Percentiles rank a stretch among this genome's conserved stretches.
Conservation (phyloP, 768 basidiomycete species). For the Tylopilus rubrobrunneus region DNA sequence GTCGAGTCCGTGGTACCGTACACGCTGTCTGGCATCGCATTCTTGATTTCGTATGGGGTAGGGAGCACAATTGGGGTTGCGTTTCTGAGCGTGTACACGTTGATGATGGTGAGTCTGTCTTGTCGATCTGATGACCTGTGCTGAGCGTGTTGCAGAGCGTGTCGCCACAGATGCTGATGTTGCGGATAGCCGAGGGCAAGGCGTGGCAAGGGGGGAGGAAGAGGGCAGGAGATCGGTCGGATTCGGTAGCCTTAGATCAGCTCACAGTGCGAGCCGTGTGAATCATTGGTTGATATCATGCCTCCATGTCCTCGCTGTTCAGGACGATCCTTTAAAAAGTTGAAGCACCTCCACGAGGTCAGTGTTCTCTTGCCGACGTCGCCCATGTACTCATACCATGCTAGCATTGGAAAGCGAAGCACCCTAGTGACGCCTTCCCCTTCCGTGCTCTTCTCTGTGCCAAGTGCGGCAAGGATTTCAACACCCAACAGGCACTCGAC, state of each 20-base stretch:
- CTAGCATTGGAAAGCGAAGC: constrained; percentile 18
- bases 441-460: neutral
- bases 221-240: neutral
- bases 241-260: neutral
- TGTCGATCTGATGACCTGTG: neutral
- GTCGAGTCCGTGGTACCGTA: constrained; percentile 14
- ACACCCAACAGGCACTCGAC: constrained; percentile 10
- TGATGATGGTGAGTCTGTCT: constrained; percentile 6
- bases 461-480: constrained; percentile 5
- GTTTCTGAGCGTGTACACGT: constrained; percentile 6
- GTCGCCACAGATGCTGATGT: constrained; percentile 14
- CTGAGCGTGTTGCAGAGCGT: constrained; percentile 5
- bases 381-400: neutral
- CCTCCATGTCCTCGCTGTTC: constrained; percentile 17
- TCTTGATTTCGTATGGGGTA: constrained; percentile 6
- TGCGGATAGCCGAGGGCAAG: constrained; percentile 9
- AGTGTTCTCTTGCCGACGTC: neutral
- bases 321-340: constrained; percentile 14
- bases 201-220: constrained; percentile 7
- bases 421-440: neutral
- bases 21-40: constrained; percentile 12
- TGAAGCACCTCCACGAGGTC: constrained; percentile 11
- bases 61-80: neutral
- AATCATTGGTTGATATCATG: constrained; percentile 12
- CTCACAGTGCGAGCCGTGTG: constrained; percentile 12